These are phyloP conservation scores for Canavalia ensiformis DNA, from an alignment of 306 rosid species.

Conservation along the genomic window DNA sequence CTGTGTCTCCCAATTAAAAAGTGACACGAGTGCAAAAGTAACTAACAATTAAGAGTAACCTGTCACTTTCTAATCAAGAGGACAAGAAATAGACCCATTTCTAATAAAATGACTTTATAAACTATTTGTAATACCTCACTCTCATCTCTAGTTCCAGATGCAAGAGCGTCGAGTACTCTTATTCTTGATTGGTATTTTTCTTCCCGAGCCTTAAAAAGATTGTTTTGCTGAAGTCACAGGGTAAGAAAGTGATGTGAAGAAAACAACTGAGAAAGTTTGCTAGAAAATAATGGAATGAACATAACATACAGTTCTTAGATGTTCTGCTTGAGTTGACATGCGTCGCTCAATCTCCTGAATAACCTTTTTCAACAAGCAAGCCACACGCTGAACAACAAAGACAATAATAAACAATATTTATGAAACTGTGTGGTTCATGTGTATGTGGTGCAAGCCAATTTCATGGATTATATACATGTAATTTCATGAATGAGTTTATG, in stretches of 20 bases:
- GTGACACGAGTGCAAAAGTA: too few relatives aligned
- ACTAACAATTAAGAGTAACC: too few relatives aligned
- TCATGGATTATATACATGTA: constrained; percentile 42
- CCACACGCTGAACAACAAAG: constrained; percentile 72
- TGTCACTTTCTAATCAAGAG: too few relatives aligned
- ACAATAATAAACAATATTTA: constrained; percentile 35
- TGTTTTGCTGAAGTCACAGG: constrained; percentile 77
- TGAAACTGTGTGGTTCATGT: constrained; percentile 30
- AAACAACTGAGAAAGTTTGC: constrained; percentile 5
- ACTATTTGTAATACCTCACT: constrained; percentile 63
- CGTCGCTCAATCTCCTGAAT: constrained; percentile 96
- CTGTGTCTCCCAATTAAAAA: too few relatives aligned
- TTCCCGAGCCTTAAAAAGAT: constrained; percentile 90
- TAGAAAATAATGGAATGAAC: constrained; percentile 31
- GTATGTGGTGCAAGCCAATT: constrained; percentile 42
- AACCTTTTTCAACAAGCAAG: constrained; percentile 87
- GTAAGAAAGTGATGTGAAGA: constrained; percentile 38
- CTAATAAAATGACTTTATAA: constrained; percentile 7
- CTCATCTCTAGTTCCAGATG: constrained; percentile 69
- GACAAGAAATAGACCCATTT: neutral
- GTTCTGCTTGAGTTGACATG: constrained; percentile 92
- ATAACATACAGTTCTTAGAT: constrained; percentile 82
- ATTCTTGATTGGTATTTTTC: constrained; percentile 90
- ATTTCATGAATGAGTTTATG: constrained; percentile 29
- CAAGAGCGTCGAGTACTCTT: constrained; percentile 85